Percentiles rank a stretch among this genome's conserved stretches.
These are phyloP conservation scores for Trichosanthes truncata DNA, from an alignment of 306 rosid species.

Conservation along the genomic window DNA sequence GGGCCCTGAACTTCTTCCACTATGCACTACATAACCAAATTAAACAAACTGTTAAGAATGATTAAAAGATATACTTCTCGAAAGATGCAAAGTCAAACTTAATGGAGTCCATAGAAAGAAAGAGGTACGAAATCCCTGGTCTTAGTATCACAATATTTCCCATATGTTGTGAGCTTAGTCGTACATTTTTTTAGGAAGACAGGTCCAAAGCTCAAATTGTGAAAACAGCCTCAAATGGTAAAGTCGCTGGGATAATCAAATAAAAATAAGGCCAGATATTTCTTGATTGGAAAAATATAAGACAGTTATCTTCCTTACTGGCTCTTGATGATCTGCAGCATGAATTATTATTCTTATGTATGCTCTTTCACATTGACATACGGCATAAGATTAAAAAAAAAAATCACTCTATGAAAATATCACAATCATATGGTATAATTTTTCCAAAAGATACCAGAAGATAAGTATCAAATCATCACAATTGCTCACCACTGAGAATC, in stretches of 20 bases:
- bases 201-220: neutral
- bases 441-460: neutral
- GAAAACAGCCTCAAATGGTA: neutral
- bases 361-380: neutral
- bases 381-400: neutral
- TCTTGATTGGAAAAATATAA: neutral
- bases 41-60: conserved; percentile 15
- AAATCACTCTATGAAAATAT: neutral
- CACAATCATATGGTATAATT: neutral
- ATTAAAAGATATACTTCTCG: neutral
- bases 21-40: conserved; percentile 54
- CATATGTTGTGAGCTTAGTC: neutral
- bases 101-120: conserved; percentile 2
- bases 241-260: neutral
- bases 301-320: neutral
- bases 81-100: neutral
- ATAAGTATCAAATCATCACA: neutral
- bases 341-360: neutral
- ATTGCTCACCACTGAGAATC: conserved; percentile 79
- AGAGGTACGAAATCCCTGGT: conserved; percentile 1
- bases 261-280: neutral
- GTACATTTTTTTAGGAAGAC: neutral
- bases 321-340: neutral
- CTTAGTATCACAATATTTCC: neutral
- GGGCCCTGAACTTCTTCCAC: conserved; percentile 98